Evolutionary conservation across 116 monocot species (phyloP), one percentile per base, ranked within the genome.

Genomic region (Posidonia oceanica): DNA sequence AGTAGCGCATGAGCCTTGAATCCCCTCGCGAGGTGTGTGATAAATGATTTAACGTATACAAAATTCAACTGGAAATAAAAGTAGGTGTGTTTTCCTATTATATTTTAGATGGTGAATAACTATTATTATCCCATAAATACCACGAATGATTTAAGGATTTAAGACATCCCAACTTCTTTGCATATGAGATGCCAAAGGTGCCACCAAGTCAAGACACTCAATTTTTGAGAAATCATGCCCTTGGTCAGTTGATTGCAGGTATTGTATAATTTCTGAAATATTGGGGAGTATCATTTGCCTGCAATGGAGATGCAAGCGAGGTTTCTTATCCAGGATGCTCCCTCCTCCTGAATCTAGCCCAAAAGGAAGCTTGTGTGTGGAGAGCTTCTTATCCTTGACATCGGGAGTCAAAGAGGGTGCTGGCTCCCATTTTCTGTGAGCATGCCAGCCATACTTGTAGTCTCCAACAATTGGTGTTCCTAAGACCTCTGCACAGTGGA

Each of bases 391-490:
- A 3, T 5, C n/a, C 41, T 51, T 52, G 36, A 17, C 62, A 0
- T 63, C 51, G 3, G 71, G 39, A 22, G 44, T 22, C 1, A 57
- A 48, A 48, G 39, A 38, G 56, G 72, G 61, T 20, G 81, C 39
- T 2, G 86, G 83, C 36, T 78, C 63, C 85, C 83, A 83, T 53
- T 69, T 83, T 66, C 41, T 80, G 67, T 97, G 92, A 17, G 80
- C 81, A 13, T 73, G 65, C 83, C 89, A 81, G 7, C 97, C 97
- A 65, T 97, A 97, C 80, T 97, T 97, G 79, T 76, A 85, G 66
- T 97, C 97, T n/a, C 97, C 97, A 20, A 97, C 87, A 44, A 97
- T 89, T 17, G 97, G 97, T 36, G 92, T 87, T 39, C 81, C 81
- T 15, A 97, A 77, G 67, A 73, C 85, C 69, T 97, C 92, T 2